Percentiles rank a stretch among this genome's conserved stretches.
Evolutionary conservation across 345 rosid genomes (phyloP).

Genomic region (Euphorbia pulcherrima): DNA sequence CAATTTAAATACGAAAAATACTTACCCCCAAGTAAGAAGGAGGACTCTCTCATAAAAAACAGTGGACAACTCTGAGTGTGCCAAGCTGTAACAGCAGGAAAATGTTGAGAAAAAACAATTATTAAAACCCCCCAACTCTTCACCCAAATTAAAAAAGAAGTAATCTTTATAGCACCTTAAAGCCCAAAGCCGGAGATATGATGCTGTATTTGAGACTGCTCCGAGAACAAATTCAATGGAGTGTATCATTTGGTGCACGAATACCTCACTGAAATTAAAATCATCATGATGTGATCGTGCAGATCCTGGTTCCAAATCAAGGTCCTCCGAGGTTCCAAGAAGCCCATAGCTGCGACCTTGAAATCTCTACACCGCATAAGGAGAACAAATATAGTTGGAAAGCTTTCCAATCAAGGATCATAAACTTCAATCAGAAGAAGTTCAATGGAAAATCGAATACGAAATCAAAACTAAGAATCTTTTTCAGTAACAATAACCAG

Average conservation of each 20-base stretch:
- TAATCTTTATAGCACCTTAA: constrained; percentile 51
- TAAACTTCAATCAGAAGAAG: neutral
- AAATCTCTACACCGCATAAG: constrained; percentile 55
- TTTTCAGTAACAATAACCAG: neutral
- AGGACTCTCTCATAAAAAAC: constrained; percentile 96
- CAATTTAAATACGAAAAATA: neutral
- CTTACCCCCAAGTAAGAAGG: constrained; percentile 97
- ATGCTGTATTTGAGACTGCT: constrained; percentile 95
- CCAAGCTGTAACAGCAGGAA: constrained; percentile 58
- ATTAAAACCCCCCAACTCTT: neutral
- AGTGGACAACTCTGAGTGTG: constrained; percentile 90
- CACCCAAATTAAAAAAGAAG: neutral
- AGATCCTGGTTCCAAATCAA: constrained; percentile 70
- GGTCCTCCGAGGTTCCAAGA: constrained; percentile 81
- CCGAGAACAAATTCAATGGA: constrained; percentile 95
- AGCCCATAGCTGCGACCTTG: constrained; percentile 90
- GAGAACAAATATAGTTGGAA: neutral
- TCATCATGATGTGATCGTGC: constrained; percentile 76
- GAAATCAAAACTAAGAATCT: neutral
- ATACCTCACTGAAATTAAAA: constrained; percentile 90
- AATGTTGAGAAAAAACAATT: constrained; percentile 16
- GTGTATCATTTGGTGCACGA: constrained; percentile 99
- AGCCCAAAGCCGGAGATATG: constrained; percentile 99
- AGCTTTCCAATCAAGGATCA: neutral
- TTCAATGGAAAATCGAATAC: neutral